Percentiles rank a stretch among this genome's conserved stretches.
phyloP scores from a whole-genome alignment of 805 yeast species.

The Ogataea trehalophila region DNA sequence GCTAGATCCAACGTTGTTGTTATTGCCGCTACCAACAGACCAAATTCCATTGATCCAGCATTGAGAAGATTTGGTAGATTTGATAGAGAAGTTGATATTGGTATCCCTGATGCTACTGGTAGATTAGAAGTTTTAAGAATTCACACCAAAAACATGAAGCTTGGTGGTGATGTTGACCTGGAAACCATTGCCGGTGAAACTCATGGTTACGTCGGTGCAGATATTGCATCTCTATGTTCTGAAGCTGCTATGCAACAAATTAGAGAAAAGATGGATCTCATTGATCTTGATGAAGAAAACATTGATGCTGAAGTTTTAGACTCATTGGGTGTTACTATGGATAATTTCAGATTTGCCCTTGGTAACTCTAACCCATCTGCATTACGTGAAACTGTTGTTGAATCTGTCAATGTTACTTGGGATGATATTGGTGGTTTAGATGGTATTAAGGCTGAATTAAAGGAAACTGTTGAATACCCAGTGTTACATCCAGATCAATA shows the following conservation, averaged over 20 bases:
- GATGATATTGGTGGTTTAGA: slow-evolving; percentile 99
- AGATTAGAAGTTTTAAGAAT: slow-evolving; percentile 95
- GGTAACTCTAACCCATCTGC: slow-evolving; percentile 99
- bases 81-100: slow-evolving; percentile 82
- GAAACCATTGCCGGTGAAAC: slow-evolving; percentile 96
- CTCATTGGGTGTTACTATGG: slow-evolving; percentile 97
- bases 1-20: slow-evolving; percentile 98
- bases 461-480: slow-evolving; percentile 98
- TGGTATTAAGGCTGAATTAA: slow-evolving; percentile 90
- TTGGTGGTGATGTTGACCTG: slow-evolving; percentile 90
- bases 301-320: slow-evolving; percentile 97
- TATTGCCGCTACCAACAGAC: slow-evolving; percentile 94
- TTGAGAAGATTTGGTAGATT: slow-evolving; percentile 81
- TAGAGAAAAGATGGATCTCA: slow-evolving; percentile 98
- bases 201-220: slow-evolving; percentile 99
- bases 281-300: slow-evolving; percentile 92
- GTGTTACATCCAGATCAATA: slow-evolving; percentile 98
- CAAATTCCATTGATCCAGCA: slow-evolving; percentile 83
- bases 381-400: slow-evolving; percentile 98
- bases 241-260: slow-evolving; percentile 99
- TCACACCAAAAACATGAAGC: slow-evolving; percentile 98
- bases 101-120: slow-evolving; percentile 97
- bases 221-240: slow-evolving; percentile 96
- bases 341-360: slow-evolving; percentile 94
- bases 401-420: slow-evolving; percentile 98